Percentiles rank a stretch among this genome's conserved stretches.
These are phyloP conservation scores for Colletotrichum magnum DNA, from an alignment of 2,329 filamentous ascomycete genomes.

Conservation along the genomic window DNA sequence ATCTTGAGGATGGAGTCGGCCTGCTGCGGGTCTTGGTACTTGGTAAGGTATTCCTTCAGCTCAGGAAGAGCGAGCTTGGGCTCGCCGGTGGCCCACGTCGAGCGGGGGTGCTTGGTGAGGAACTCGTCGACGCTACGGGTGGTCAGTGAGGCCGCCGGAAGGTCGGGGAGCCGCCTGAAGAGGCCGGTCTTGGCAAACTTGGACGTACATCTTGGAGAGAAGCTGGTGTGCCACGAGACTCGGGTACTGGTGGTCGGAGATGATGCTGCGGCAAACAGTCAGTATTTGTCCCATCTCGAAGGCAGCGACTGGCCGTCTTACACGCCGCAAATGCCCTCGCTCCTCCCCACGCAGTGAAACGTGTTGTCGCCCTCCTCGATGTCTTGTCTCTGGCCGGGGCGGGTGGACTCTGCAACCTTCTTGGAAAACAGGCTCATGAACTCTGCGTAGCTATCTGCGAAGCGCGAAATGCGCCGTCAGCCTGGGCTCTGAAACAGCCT, in stretches of 20 bases:
- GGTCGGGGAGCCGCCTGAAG: background rate
- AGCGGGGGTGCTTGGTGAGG: slow-evolving; percentile 79
- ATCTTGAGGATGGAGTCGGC: slow-evolving; percentile 96
- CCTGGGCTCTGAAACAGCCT: background rate
- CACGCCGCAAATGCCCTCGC: slow-evolving; percentile 81
- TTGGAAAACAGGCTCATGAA: slow-evolving; percentile 90
- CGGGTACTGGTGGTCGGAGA: slow-evolving; percentile 82
- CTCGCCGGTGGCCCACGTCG: slow-evolving; percentile 72
- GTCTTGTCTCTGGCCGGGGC: slow-evolving; percentile 85
- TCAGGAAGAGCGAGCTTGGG: slow-evolving; percentile 75
- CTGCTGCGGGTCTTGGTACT: slow-evolving; percentile 88
- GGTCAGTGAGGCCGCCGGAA: background rate
- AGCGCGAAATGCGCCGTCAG: background rate
- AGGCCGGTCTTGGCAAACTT: background rate
- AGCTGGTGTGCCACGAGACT: slow-evolving; percentile 87
- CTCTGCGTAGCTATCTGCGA: slow-evolving; percentile 45
- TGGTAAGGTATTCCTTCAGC: slow-evolving; percentile 80
- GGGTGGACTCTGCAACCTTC: slow-evolving; percentile 88
- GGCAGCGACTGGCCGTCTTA: slow-evolving; percentile 14
- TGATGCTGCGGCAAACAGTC: slow-evolving; percentile 61
- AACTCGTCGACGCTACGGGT: slow-evolving; percentile 81
- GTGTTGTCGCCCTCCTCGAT: slow-evolving; percentile 87
- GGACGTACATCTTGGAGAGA: slow-evolving; percentile 74
- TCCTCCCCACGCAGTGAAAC: slow-evolving; percentile 84
- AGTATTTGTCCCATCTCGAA: background rate